These are phyloP conservation scores for Vitis hybrid DNA, from an alignment of 177 flowering plant species.

Conservation along the genomic window DNA sequence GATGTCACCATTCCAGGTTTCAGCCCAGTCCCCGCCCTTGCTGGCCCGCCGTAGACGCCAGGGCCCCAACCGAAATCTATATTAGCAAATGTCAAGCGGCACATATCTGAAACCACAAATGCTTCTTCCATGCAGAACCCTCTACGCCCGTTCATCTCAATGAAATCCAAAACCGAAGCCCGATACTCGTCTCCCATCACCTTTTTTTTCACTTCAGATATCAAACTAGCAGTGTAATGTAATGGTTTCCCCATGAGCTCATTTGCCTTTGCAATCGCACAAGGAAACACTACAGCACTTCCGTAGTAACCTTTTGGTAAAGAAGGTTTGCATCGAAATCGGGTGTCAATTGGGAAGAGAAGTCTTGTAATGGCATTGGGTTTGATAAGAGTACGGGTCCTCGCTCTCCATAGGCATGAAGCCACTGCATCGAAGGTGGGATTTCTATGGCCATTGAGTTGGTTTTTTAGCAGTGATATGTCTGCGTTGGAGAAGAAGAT, in stretches of 20 bases:
- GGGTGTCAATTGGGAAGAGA: conserved; percentile 26
- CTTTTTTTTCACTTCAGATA: conserved; percentile 17
- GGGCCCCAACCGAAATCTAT: conserved; percentile 32
- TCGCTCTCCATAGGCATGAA: conserved; percentile 27
- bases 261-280: conserved; percentile 11
- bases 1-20: conserved; percentile 30
- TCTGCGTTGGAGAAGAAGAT: conserved; percentile 20
- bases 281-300: conserved; percentile 22
- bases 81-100: conserved; percentile 20
- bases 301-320: conserved; percentile 27
- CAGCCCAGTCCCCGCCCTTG: conserved; percentile 21
- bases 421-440: conserved; percentile 24
- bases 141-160: conserved; percentile 22
- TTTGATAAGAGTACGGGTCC: conserved; percentile 18
- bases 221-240: conserved; percentile 14
- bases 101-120: conserved; percentile 25
- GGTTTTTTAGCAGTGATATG: conserved; percentile 16
- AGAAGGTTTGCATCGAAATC: conserved; percentile 20
- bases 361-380: conserved; percentile 18
- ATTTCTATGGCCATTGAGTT: conserved; percentile 9
- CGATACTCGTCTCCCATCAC: conserved; percentile 22
- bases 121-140: conserved; percentile 22
- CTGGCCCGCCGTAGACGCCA: conserved; percentile 25
- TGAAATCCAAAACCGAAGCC: conserved; percentile 27
- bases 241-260: conserved; percentile 14